Evolutionary conservation across 305 asterid species (phyloP).

Genomic region (Solanum hybrid): DNA sequence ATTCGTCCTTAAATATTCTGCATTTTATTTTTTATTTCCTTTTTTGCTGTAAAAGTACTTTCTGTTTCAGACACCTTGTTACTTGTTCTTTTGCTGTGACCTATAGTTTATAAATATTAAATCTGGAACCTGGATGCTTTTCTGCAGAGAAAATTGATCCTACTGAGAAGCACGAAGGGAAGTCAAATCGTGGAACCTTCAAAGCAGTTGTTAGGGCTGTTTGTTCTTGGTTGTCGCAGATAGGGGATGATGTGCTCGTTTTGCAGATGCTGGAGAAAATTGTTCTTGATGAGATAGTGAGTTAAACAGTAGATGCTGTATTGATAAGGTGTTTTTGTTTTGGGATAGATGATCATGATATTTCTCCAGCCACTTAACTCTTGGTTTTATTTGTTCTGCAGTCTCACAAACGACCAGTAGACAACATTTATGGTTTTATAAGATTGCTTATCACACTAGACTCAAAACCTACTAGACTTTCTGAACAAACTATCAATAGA

Average conservation of each 20-base stretch:
- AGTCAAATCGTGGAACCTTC: conserved; percentile 43
- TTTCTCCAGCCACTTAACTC: background rate
- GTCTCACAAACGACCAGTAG: conserved; percentile 52
- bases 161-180: conserved; percentile 22
- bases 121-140: conserved; percentile 4
- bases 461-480: conserved; percentile 55
- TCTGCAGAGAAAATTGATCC: conserved; percentile 42
- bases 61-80: background rate
- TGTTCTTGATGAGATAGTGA: conserved; percentile 62
- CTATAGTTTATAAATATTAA: background rate
- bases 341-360: background rate
- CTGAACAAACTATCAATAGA: conserved; percentile 46
- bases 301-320: conserved; percentile 13
- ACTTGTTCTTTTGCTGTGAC: background rate
- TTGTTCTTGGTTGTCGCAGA: conserved; percentile 53
- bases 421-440: conserved; percentile 61
- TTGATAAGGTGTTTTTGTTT: background rate
- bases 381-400: conserved; percentile 22
- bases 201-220: conserved; percentile 37
- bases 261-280: conserved; percentile 66
- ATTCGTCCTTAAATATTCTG: background rate
- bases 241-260: conserved; percentile 61
- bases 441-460: conserved; percentile 62
- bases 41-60: background rate
- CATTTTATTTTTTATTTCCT: background rate